Percentiles rank a stretch among this genome's conserved stretches.
phyloP scores from a whole-genome alignment of 768 basidiomycete species.

The Pulveroboletus sp. region DNA sequence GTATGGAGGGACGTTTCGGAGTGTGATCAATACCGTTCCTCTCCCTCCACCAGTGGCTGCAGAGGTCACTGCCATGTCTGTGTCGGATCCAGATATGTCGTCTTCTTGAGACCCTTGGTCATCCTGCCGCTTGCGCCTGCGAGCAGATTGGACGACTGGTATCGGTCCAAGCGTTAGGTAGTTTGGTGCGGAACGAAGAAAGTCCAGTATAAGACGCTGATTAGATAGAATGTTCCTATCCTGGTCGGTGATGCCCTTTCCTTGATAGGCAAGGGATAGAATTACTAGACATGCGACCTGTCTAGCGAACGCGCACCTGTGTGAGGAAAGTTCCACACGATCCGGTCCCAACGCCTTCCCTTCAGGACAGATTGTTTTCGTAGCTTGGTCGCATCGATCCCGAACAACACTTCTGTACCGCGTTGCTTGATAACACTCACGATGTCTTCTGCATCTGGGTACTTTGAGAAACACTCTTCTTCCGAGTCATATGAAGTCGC shows the following conservation, averaged over 20 bases:
- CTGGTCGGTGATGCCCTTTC: constrained; percentile 88
- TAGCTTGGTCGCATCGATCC: constrained; percentile 78
- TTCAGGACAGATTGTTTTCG: constrained; percentile 56
- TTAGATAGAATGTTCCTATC: constrained; percentile 90
- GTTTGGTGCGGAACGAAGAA: constrained; percentile 67
- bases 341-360: constrained; percentile 63
- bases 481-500: constrained; percentile 87
- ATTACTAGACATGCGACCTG: neutral
- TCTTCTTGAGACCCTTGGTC: constrained; percentile 37
- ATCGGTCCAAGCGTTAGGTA: constrained; percentile 55
- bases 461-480: constrained; percentile 72
- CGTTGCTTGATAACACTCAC: constrained; percentile 48
- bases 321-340: constrained; percentile 97
- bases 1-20: constrained; percentile 84
- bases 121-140: constrained; percentile 41
- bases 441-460: constrained; percentile 63
- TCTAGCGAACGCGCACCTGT: constrained; percentile 54
- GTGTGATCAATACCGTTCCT: constrained; percentile 80
- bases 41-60: constrained; percentile 25
- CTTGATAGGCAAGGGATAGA: constrained; percentile 32
- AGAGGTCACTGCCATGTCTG: constrained; percentile 1
- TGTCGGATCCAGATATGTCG: constrained; percentile 15
- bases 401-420: constrained; percentile 72
- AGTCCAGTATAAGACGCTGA: constrained; percentile 76
- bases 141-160: constrained; percentile 38